Evolutionary conservation across 2,329 filamentous ascomycete species (phyloP), one percentile per base, ranked within the genome.

Genomic region (Microcyclosporella mali): DNA sequence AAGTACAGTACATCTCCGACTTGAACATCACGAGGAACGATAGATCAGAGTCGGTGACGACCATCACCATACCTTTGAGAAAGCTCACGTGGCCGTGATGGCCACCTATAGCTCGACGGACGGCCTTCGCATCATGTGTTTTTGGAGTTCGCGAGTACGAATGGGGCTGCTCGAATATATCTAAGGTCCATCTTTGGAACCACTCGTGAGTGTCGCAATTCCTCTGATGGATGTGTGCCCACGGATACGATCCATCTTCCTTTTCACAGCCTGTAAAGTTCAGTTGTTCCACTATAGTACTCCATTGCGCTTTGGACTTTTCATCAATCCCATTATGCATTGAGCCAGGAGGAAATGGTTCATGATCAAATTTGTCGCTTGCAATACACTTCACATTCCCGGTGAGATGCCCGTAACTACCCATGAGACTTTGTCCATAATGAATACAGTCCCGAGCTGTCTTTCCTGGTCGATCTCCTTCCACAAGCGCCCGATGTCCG

Each of bases 21-120:
- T 14, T 29, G 11, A n/a, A 28, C 21, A 16, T 29, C 10, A 21
- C 35, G 14, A 37, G 2, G 35, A 19, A 19, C 8, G 18, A 27
- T 4, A 28, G 6, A 3, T 25, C 12, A 11, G 14, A 11, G 6
- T 30, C 35, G 16, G 18, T 14, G 21, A 29, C 12, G 21, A 28
- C 14, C 35, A 37, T 37, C 35, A n/a, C 16, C 35, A 37, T 37
- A 6, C 11, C 10, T 14, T 37, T 37, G 35, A 19, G 29, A n/a
- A 37, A 37, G 11, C 18, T 37, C 11, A 37, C 18, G n/a, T 29
- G 21, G 6, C 35, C 35, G 12, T 37, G 35, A 17, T 28, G 35
- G 29, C 12, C 18, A 6, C 19, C 9, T 21, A 37, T 37, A 29
- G 35, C 35, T 10, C 35, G 35, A 7, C 8, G 6, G 12, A 37